Percentiles rank a stretch among this genome's conserved stretches.
Conservation (phyloP, 2,329 filamentous ascomycete genomes). For the Metarhizium humberi region DNA sequence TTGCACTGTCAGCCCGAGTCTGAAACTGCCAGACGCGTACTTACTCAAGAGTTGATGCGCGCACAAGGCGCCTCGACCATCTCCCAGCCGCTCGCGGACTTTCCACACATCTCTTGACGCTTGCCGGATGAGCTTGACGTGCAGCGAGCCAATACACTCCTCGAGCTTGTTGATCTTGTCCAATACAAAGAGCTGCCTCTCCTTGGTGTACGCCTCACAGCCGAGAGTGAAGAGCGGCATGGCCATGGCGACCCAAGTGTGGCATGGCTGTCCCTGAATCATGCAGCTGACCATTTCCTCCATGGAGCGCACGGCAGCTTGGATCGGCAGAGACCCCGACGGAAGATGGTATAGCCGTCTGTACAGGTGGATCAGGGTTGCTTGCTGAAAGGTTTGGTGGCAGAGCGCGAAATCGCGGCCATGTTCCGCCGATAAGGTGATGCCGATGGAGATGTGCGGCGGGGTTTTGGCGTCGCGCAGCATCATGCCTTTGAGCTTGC, state of each 20-base stretch:
- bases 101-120: constrained; percentile 18
- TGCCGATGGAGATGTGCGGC: constrained; percentile 11
- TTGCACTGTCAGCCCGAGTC: too few species aligned
- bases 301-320: constrained; percentile 10
- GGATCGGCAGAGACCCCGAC: constrained; percentile 10
- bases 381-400: constrained; percentile 17
- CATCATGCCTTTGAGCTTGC: constrained; percentile 15
- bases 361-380: constrained; percentile 16
- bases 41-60: neutral
- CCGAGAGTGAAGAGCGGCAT: constrained; percentile 20
- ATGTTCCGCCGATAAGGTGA: constrained; percentile 13
- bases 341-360: constrained; percentile 13
- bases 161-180: constrained; percentile 18
- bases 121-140: constrained; percentile 15
- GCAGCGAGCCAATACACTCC: constrained; percentile 15
- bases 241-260: constrained; percentile 22
- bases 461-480: constrained; percentile 11
- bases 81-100: constrained; percentile 10
- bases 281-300: constrained; percentile 16
- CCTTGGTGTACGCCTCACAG: constrained; percentile 14
- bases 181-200: constrained; percentile 12
- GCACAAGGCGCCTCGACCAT: constrained; percentile 12
- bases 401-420: constrained; percentile 16
- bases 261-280: constrained; percentile 18
- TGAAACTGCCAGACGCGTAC: too few species aligned